These are phyloP conservation scores for Mortierella sp. DNA, from an alignment of 371 early-diverging fungal genomes.

Conservation along the genomic window DNA sequence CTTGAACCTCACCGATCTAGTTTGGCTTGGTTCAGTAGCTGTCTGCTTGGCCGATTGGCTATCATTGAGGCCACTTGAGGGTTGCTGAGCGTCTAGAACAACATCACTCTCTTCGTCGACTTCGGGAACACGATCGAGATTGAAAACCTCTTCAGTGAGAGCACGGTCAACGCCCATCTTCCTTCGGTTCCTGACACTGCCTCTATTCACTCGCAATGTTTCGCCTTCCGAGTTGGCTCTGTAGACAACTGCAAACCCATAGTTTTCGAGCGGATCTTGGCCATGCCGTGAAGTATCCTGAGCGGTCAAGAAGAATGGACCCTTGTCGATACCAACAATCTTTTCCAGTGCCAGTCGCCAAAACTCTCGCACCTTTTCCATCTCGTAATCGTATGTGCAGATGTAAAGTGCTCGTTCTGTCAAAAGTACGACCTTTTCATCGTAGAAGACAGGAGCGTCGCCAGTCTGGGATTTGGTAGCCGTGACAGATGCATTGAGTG, in stretches of 20 bases:
- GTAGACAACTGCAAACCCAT: conserved; percentile 66
- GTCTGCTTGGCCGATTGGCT: neutral
- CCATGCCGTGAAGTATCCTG: conserved; percentile 21
- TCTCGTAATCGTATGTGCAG: conserved; percentile 77
- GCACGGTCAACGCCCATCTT: conserved; percentile 15
- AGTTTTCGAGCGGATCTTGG: conserved; percentile 60
- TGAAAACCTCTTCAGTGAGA: neutral
- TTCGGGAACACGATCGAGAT: conserved; percentile 22
- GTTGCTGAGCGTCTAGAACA: too few species aligned
- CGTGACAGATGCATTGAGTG: too few species aligned
- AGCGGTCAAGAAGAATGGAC: conserved; percentile 44
- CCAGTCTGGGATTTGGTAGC: conserved; percentile 1
- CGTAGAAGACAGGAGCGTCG: conserved; percentile 52
- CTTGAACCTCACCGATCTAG: conserved; percentile 47
- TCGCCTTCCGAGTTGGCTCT: conserved; percentile 58
- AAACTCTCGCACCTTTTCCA: conserved; percentile 79
- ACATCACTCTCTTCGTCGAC: conserved; percentile 4
- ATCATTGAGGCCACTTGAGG: too few species aligned
- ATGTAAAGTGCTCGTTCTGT: conserved; percentile 77
- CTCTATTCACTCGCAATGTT: conserved; percentile 66
- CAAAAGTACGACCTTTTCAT: conserved; percentile 78
- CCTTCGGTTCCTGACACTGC: conserved; percentile 65
- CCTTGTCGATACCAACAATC: conserved; percentile 69
- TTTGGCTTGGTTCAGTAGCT: conserved; percentile 21
- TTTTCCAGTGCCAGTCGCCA: conserved; percentile 68